These are phyloP conservation scores for Symmetrospora coprosmae DNA, from an alignment of 768 basidiomycete genomes.

Conservation along the genomic window DNA sequence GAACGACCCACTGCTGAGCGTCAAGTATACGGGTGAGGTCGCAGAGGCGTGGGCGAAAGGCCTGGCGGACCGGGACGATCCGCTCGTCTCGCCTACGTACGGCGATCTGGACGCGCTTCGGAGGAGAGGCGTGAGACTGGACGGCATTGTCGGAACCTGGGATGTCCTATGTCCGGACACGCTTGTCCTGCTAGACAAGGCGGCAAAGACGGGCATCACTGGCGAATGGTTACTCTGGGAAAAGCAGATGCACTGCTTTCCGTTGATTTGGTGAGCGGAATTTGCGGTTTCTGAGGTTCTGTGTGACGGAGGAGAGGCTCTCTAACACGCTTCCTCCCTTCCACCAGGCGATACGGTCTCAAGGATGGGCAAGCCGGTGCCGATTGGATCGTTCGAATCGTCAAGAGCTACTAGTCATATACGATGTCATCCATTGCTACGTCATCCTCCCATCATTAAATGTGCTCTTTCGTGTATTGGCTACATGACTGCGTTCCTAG, in stretches of 20 bases:
- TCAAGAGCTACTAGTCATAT: not conserved
- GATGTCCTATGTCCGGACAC: conserved; percentile 3
- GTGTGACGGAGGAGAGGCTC: too few relatives aligned
- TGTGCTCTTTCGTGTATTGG: too few relatives aligned
- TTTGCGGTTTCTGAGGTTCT: too few relatives aligned
- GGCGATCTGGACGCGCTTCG: not conserved
- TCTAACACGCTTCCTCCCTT: too few relatives aligned
- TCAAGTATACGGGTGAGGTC: not conserved
- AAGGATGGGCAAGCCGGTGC: not conserved
- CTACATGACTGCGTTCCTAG: too few relatives aligned
- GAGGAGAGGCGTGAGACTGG: not conserved
- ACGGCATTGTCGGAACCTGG: not conserved
- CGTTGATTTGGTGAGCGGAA: not conserved
- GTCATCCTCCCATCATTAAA: too few relatives aligned
- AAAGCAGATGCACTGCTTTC: conserved; percentile 7
- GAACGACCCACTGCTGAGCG: not conserved
- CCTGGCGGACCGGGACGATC: not conserved
- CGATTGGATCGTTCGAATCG: conserved; percentile 4
- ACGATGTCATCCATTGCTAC: too few relatives aligned
- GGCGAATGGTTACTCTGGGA: not conserved
- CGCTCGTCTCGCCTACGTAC: not conserved
- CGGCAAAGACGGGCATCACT: not conserved
- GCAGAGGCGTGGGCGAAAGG: not conserved
- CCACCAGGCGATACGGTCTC: not conserved
- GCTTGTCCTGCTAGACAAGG: not conserved